Percentiles rank a stretch among this genome's conserved stretches.
phyloP scores from a whole-genome alignment of 2,329 filamentous ascomycete genomes.

The Dryadomyces quercus-mongolicae region DNA sequence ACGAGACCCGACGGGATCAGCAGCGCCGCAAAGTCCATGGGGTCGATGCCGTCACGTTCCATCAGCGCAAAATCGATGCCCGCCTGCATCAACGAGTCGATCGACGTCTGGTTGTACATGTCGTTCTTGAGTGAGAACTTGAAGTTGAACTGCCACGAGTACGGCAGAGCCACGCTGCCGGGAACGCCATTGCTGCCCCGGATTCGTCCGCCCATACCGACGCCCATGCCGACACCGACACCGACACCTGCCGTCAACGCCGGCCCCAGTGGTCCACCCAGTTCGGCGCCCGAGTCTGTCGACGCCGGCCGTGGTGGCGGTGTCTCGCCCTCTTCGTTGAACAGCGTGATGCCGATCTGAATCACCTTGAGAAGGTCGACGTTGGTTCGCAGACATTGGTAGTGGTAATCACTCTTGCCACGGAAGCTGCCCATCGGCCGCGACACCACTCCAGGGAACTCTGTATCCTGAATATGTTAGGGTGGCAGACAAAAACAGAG shows the following conservation, averaged over 20 bases:
- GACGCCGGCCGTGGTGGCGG: slow-evolving; percentile 56
- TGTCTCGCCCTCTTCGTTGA: slow-evolving; percentile 80
- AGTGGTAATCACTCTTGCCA: slow-evolving; percentile 95
- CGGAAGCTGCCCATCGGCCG: slow-evolving; percentile 90
- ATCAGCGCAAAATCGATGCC: slow-evolving; percentile 86
- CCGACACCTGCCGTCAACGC: slow-evolving; percentile 24
- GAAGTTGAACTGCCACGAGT: slow-evolving; percentile 99
- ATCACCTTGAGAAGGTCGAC: slow-evolving; percentile 97
- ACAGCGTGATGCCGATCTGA: slow-evolving; percentile 88
- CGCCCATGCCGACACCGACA: slow-evolving; percentile 18
- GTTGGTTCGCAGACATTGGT: slow-evolving; percentile 93
- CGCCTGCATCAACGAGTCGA: slow-evolving; percentile 77
- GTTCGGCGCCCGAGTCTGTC: slow-evolving; percentile 25
- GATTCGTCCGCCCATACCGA: background rate
- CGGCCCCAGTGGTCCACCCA: slow-evolving; percentile 20
- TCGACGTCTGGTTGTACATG: slow-evolving; percentile 96
- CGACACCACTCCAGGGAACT: slow-evolving; percentile 95
- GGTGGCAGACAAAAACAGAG: slow-evolving; percentile 3
- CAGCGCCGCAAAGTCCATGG: slow-evolving; percentile 74
- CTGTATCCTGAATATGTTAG: slow-evolving; percentile 60
- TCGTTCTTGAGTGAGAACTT: slow-evolving; percentile 88
- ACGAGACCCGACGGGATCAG: slow-evolving; percentile 88
- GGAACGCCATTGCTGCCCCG: background rate
- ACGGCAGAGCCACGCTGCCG: slow-evolving; percentile 43
- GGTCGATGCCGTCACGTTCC: slow-evolving; percentile 81